Evolutionary conservation across 169 alveolate species (phyloP), one percentile per base, ranked within the genome.

Genomic region (Plasmodium vinckei): DNA sequence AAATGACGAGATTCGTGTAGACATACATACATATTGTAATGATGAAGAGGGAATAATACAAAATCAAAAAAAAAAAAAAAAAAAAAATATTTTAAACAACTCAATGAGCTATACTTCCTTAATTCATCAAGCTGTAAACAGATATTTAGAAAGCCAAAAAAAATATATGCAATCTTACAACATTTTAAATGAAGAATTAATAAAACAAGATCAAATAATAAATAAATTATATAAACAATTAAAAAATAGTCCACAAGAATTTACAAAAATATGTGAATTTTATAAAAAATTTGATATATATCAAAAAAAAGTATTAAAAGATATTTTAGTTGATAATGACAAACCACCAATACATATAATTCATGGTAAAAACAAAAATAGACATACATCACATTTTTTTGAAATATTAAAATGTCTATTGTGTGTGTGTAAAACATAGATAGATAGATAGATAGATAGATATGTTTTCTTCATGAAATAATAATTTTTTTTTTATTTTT

Each of bases 231-330:
- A 79, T 25, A 79, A 51, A 47, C 65, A 25, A 27, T 47, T 79
- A 59, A 65, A 67, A 27, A 79, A 79, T 69, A 44, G 47, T 51
- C 23, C 17, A 15, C 49, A 65, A 5, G 82, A 79, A 79, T 79
- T 65, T 56, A 12, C 77, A 1, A 69, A 60, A 67, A 64, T 79
- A 79, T 79, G 56, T 25, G 7, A 17, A 53, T 9, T 79, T n/a
- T 79, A 79, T 70, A 79, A 23, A 46, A 65, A 69, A 47, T 79
- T 79, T 70, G 89, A 79, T 46, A 69, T 67, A 27, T 79, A 79
- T 59, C 89, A 79, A 60, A 79, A 79, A 61, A 23, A 9, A 9
- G 61, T 65, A 5, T 79, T 79, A 27, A 44, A 23, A 10, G 89
- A 79, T n/a, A 65, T 79, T 13, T n/a, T 79, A 57, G 17, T 79